Percentiles rank a stretch among this genome's conserved stretches.
Evolutionary conservation across 495 filamentous ascomycete genomes (phyloP).

Genomic region (Xylona heveae): DNA sequence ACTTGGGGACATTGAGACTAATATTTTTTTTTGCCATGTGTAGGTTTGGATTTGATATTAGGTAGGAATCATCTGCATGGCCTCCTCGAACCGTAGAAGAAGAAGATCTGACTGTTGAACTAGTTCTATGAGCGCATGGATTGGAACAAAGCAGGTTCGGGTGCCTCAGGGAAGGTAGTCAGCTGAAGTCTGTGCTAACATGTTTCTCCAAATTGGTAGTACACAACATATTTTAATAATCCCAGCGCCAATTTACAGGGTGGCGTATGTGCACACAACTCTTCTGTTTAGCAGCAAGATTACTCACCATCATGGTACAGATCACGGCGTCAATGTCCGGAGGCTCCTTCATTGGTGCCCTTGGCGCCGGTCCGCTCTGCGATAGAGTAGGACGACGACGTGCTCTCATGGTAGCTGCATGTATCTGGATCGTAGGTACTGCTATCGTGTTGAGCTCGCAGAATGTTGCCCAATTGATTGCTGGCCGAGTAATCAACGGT

Average conservation of each 20-base stretch:
- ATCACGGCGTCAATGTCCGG: conserved; percentile 53
- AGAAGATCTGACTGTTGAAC: background rate
- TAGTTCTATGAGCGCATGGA: background rate
- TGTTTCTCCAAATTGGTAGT: too few species aligned
- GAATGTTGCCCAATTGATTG: conserved; percentile 33
- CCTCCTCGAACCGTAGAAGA: too few species aligned
- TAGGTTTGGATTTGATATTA: too few species aligned
- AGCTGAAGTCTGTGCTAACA: too few species aligned
- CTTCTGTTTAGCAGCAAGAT: conserved; percentile 9
- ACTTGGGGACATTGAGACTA: too few species aligned
- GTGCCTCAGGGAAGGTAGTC: too few species aligned
- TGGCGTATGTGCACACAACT: too few species aligned
- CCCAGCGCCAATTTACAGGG: conserved; percentile 11
- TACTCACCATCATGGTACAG: conserved; percentile 7
- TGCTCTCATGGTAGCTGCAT: conserved; percentile 43
- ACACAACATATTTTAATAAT: background rate
- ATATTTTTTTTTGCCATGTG: too few species aligned
- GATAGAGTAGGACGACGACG: conserved; percentile 46
- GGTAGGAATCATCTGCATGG: too few species aligned
- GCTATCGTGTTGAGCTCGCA: conserved; percentile 17
- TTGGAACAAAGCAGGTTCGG: background rate
- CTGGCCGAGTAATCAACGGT: conserved; percentile 49
- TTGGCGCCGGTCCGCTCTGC: conserved; percentile 41
- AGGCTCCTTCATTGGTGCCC: conserved; percentile 51
- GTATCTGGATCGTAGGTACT: conserved; percentile 54